Percentiles rank a stretch among this genome's conserved stretches.
phyloP scores from a whole-genome alignment of 2,329 filamentous ascomycete genomes.

The Neonectria punicea region DNA sequence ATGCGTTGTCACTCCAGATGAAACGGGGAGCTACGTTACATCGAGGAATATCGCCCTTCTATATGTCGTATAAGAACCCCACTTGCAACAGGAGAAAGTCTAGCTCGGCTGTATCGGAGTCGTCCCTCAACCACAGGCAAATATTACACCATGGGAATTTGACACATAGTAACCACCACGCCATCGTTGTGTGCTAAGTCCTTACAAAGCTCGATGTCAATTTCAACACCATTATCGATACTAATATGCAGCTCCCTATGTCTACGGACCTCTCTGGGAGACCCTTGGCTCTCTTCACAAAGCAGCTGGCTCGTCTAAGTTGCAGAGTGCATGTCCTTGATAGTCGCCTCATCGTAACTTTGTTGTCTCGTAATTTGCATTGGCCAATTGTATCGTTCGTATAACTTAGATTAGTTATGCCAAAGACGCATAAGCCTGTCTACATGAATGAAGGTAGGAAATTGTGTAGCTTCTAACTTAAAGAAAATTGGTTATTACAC shows the following conservation, averaged over 20 bases:
- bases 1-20: not conserved
- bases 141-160: too few species aligned
- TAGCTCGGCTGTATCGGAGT: too few species aligned
- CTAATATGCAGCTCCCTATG: not conserved
- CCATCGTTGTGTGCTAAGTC: too few species aligned
- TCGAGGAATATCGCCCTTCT: not conserved
- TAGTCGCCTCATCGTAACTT: not conserved
- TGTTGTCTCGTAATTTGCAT: too few species aligned
- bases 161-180: too few species aligned
- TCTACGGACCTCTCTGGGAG: too few species aligned
- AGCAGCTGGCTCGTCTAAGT: not conserved
- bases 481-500: conserved; percentile 79
- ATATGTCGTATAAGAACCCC: not conserved
- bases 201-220: too few species aligned
- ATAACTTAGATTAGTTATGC: too few species aligned
- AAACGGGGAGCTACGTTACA: not conserved
- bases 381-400: too few species aligned
- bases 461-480: conserved; percentile 80
- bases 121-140: too few species aligned
- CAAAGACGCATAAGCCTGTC: conserved; percentile 40
- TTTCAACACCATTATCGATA: too few species aligned
- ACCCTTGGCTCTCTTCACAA: not conserved
- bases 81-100: not conserved
- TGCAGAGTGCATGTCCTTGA: too few species aligned
- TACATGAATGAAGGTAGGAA: conserved; percentile 73